phyloP scores from a whole-genome alignment of 208 protist species.

The Tritrichomonas musculus region DNA sequence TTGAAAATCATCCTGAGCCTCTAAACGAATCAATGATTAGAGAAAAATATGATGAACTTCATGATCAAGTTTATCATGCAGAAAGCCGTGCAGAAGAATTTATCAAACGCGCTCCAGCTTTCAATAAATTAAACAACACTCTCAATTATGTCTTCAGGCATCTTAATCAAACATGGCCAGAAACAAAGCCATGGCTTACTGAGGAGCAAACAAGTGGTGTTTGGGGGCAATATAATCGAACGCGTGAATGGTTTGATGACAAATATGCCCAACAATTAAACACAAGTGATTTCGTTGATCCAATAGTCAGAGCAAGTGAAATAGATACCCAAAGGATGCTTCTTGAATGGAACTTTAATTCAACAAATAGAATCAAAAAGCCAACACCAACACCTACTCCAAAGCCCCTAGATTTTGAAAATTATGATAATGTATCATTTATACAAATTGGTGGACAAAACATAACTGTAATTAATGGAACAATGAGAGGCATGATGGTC shows the following conservation, averaged over 20 bases:
- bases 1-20: not conserved
- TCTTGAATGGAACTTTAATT: not conserved
- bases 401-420: not conserved
- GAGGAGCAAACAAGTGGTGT: not conserved
- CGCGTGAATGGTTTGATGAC: not conserved
- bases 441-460: not conserved
- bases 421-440: not conserved
- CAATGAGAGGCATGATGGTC: not conserved
- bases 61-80: not conserved
- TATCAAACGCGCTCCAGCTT: not conserved
- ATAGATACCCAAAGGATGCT: not conserved
- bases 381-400: conserved; percentile 9
- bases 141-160: not conserved
- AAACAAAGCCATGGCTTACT: not conserved
- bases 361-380: not conserved
- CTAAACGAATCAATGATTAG: not conserved
- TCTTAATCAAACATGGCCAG: not conserved
- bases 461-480: not conserved
- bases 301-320: not conserved
- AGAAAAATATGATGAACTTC: not conserved
- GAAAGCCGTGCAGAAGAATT: not conserved
- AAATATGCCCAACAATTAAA: not conserved
- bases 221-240: not conserved
- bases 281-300: not conserved
- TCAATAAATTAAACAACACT: not conserved